These are phyloP conservation scores for Trichocomaceae sp. DNA, from an alignment of 2,329 filamentous ascomycete genomes.

Conservation along the genomic window DNA sequence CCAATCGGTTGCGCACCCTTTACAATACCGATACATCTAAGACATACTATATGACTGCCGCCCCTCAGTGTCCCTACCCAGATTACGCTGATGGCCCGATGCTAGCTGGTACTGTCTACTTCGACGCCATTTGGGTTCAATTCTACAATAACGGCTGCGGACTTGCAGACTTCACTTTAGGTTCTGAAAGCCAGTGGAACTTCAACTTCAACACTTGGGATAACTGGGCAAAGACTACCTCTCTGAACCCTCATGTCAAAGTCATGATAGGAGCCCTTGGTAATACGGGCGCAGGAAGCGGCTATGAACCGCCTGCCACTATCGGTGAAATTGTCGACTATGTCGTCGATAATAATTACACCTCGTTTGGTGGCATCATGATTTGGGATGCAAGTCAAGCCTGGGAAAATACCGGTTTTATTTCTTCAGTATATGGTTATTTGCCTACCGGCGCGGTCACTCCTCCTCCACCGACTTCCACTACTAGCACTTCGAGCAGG, in stretches of 20 bases:
- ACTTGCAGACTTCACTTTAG: constrained; percentile 45
- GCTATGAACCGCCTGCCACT: constrained; percentile 46
- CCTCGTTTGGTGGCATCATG: constrained; percentile 62
- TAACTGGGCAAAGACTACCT: constrained; percentile 54
- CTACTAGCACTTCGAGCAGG: background rate
- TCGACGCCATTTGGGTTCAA: constrained; percentile 58
- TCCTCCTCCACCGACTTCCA: background rate
- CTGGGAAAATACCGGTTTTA: constrained; percentile 49
- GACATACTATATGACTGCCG: constrained; percentile 55
- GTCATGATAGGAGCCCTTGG: constrained; percentile 57
- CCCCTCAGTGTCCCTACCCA: constrained; percentile 63
- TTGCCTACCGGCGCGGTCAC: constrained; percentile 1
- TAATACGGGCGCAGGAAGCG: constrained; percentile 46
- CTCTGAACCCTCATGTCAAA: constrained; percentile 54
- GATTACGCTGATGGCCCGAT: constrained; percentile 54
- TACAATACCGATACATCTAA: constrained; percentile 50
- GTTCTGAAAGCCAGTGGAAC: constrained; percentile 42
- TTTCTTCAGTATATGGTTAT: constrained; percentile 21
- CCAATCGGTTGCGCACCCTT: constrained; percentile 47
- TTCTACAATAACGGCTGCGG: constrained; percentile 67
- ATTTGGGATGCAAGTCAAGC: constrained; percentile 62
- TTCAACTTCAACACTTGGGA: constrained; percentile 62
- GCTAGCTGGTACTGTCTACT: constrained; percentile 47
- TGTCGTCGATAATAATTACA: constrained; percentile 41
- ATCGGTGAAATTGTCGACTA: constrained; percentile 50